phyloP scores from a whole-genome alignment of 495 filamentous ascomycete species.

The Penicillium cosmopolitanum region DNA sequence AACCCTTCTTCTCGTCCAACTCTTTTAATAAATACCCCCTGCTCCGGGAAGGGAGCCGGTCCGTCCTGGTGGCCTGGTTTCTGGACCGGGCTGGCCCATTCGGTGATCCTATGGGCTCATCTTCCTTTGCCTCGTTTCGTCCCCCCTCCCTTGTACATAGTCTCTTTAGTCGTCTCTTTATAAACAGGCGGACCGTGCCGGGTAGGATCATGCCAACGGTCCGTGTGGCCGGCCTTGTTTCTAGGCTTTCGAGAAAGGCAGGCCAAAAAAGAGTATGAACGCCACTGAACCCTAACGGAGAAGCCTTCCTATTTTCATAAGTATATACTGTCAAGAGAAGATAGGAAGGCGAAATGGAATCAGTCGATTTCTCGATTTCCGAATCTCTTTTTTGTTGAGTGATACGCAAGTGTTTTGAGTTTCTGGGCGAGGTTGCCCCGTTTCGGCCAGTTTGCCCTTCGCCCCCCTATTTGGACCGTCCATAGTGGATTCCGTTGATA shows the following conservation, averaged over 20 bases:
- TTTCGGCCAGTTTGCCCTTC: neutral
- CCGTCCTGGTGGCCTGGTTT: no score
- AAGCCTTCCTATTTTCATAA: neutral
- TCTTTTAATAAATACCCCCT: no score
- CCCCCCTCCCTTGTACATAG: no score
- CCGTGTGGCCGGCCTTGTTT: neutral
- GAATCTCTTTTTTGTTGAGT: neutral
- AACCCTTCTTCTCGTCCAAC: no score
- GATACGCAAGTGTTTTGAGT: neutral
- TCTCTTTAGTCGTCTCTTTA: no score
- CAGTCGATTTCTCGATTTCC: neutral
- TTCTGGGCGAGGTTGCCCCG: neutral
- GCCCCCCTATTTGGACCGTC: neutral
- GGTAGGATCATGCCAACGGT: no score
- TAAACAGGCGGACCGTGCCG: no score
- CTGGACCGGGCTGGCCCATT: no score
- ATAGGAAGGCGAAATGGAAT: neutral
- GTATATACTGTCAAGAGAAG: neutral
- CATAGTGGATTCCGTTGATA: neutral
- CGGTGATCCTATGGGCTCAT: no score
- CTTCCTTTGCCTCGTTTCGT: no score
- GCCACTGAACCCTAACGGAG: constrained; percentile 4
- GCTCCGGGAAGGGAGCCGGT: no score
- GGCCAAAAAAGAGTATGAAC: neutral
- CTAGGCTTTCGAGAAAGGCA: neutral